Evolutionary conservation across 2,329 filamentous ascomycete genomes (phyloP), one percentile per base, ranked within the genome.

Genomic region (Exophiala bonariae): DNA sequence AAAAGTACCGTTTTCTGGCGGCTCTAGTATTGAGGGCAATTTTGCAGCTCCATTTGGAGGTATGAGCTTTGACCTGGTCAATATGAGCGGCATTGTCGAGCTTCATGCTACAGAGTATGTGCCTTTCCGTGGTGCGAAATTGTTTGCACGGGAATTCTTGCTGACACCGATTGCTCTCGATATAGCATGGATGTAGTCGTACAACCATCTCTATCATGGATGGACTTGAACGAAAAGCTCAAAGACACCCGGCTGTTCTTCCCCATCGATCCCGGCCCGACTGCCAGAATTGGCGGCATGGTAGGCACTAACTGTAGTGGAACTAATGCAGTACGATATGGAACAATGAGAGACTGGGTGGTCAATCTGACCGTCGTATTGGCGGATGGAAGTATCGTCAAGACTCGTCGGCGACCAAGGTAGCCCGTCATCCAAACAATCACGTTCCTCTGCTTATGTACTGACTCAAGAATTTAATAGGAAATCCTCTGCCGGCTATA

Each of bases 121-220:
- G n/a, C n/a, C n/a, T n/a, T n/a, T n/a, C n/a, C n/a, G n/a, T n/a
- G n/a, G n/a, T n/a, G n/a, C n/a, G n/a, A n/a, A n/a, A n/a, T n/a
- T n/a, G n/a, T 26, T 26, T 26, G 23, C 11, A 6, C 23, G 23
- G 6, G 6, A 26, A 6, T 6, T 26, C 6, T 11, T 26, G 23
- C 23, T 26, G 23, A 11, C 11, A 11, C 6, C 23, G 23, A 26
- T 26, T 26, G 23, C 6, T 26, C 11, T 26, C 23, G 86, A 57
- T 85, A 87, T 4, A 91, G 96, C 64, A 89, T 96, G 87, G 91
- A 96, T 59, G 78, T 95, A 38, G 87, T 95, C 4, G 89, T 96
- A 2, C 91, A 96, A 66, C 91, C 91, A 2, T 87, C 86, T 6
- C 85, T 96, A 8, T 85, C 86, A 13, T 96, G 90, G 89, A 89